Evolutionary conservation across 768 basidiomycete species (phyloP), one percentile per base, ranked within the genome.

Genomic region (Rhodotorula graminis): DNA sequence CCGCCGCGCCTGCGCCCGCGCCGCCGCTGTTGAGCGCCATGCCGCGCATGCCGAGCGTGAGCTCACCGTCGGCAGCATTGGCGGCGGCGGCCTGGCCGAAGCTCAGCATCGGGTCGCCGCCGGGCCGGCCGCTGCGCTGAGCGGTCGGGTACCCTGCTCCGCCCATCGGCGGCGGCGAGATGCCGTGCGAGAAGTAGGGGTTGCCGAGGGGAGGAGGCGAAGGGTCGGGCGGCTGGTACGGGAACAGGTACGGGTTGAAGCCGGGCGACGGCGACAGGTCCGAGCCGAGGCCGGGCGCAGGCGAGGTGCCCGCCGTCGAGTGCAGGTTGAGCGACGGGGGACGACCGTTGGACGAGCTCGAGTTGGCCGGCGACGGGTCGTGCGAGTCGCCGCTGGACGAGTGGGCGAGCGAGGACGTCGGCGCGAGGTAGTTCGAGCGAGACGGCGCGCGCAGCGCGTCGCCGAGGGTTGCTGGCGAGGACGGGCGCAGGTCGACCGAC

Each of bases 141-240:
- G 37, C 25, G 25, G 23, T 11, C 18, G 44, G 53, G 61, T 42
- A 37, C 21, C 64, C 58, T 18, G 50, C 44, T 37, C 31, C 44
- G 29, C 50, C 50, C 50, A 52, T 52, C 50, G 61, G 64, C 29
- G 59, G 52, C 6, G 66, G 66, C 16, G 66, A 67, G 64, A 69
- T 61, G 37, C n/a, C 21, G 21, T 67, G 67, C n/a, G 27, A 27
- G 40, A 69, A 69, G 67, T 67, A 66, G 46, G 66, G 70, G 42
- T 63, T 61, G 25, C 62, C 67, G 70, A 69, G 74, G 19, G 64
- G 70, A 12, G 74, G 67, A 21, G 67, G 70, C 23, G 70, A 67
- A 4, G 70, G 72, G 37, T 69, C 72, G 49, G 72, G 72, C 33
- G 72, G 72, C 61, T 73, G 72, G 67, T n/a, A 69, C 1, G 67